phyloP scores from a whole-genome alignment of 768 basidiomycete species.

The Amylocystis lapponica region DNA sequence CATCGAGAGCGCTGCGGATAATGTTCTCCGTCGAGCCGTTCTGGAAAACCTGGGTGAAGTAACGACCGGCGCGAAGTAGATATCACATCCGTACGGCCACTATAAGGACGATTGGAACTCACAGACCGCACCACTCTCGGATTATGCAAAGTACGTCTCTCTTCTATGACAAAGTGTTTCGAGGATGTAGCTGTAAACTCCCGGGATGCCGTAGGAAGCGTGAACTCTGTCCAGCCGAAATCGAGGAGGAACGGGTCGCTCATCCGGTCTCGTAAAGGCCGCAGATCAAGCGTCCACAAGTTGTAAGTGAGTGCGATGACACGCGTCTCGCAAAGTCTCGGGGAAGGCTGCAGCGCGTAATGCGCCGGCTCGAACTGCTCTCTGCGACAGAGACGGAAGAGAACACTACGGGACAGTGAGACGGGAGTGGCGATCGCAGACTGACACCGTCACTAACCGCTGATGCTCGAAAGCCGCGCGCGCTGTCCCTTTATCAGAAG shows the following conservation, averaged over 20 bases:
- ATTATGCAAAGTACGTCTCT: conserved; percentile 12
- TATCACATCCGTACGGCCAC: not conserved
- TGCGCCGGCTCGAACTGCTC: conserved; percentile 18
- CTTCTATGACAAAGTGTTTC: conserved; percentile 9
- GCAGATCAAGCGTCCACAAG: conserved; percentile 29
- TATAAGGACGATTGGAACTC: conserved; percentile 5
- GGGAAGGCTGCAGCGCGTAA: conserved; percentile 24
- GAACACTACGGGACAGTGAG: conserved; percentile 7
- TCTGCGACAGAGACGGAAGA: conserved; percentile 11
- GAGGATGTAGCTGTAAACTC: conserved; percentile 9
- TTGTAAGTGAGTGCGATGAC: conserved; percentile 34
- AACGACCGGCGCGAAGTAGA: not conserved
- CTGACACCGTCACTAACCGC: conserved; percentile 8
- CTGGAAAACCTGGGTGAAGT: conserved; percentile 3
- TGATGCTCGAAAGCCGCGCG: conserved; percentile 21
- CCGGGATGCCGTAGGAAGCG: conserved; percentile 12
- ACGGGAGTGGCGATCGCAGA: not conserved
- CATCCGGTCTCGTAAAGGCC: conserved; percentile 24
- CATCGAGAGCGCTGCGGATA: not conserved
- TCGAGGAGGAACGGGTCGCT: conserved; percentile 30
- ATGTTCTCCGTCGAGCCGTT: conserved; percentile 3
- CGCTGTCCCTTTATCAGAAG: conserved; percentile 1
- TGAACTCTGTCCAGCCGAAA: conserved; percentile 38
- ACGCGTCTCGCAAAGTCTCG: conserved; percentile 28
- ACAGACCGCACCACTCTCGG: conserved; percentile 10